These are phyloP conservation scores for Plasmopara halstedii DNA, from an alignment of 352 stramenopile species.

Conservation along the genomic window DNA sequence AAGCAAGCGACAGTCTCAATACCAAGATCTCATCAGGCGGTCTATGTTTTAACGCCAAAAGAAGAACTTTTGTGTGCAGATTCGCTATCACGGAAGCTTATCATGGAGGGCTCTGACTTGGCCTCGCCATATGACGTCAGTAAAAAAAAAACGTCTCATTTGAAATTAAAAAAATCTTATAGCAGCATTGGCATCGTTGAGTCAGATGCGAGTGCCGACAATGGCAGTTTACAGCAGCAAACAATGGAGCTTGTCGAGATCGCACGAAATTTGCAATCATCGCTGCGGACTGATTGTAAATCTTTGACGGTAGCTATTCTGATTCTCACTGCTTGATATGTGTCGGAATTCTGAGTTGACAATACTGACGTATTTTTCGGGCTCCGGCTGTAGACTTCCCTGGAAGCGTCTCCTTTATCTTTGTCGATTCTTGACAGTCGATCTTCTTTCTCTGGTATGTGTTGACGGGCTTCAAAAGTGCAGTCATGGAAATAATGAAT, in stretches of 20 bases:
- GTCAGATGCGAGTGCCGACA: conserved; percentile 12
- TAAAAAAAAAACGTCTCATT: conserved; percentile 22
- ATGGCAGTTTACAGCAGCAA: conserved; percentile 49
- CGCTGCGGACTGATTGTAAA: conserved; percentile 25
- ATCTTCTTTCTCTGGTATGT: conserved; percentile 23
- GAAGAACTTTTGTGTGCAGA: conserved; percentile 23
- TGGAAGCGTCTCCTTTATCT: conserved; percentile 5
- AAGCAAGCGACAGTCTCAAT: background rate
- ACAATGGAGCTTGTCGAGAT: conserved; percentile 59
- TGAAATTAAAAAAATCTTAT: conserved; percentile 21
- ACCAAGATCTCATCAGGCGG: background rate
- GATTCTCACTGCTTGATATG: background rate
- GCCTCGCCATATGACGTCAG: conserved; percentile 24
- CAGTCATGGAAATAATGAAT: background rate
- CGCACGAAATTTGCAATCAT: conserved; percentile 52
- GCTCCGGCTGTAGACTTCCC: too few species aligned
- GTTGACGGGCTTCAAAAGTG: background rate
- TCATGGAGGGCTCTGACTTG: conserved; percentile 30
- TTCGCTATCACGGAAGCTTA: conserved; percentile 22
- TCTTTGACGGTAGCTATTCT: conserved; percentile 8
- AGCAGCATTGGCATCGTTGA: conserved; percentile 11
- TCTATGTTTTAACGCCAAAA: conserved; percentile 29
- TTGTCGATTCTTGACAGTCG: conserved; percentile 22
- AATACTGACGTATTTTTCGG: background rate
- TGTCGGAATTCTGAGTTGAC: background rate